Base-by-base conservation (phyloP, 345 rosid species). In the Trapa incisa region DNA sequence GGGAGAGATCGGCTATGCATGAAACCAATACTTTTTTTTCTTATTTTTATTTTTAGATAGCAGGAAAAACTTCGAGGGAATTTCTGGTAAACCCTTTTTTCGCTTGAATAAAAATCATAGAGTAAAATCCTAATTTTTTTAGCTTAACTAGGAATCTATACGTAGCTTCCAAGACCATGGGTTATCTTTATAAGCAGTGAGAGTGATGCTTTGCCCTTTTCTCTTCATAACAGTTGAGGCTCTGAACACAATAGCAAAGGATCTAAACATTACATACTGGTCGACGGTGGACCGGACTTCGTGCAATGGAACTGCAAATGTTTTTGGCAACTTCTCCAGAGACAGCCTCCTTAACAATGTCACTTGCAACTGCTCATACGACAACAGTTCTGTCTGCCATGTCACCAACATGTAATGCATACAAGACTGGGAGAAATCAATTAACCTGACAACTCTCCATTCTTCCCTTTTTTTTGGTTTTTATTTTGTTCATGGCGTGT, bases 281-380 rank as follows among this genome's bases (percentile, higher is more conserved):
- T 37, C 52, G 13, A 65, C n/a, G 12, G 52, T 65, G 67, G 22
- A 52, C 33, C 50, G 10, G 52, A 41, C 37, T 42, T 43, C 67
- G 67, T 65, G 67, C 50, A 43, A 13, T 65, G 52, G 37, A 65
- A 65, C 52, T 33, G 36, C 38, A 17, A 37, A 37, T 17, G 36
- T 4, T n/a, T 65, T 65, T 43, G n/a, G 11, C 16, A 65, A 22
- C 17, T 2, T 32, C 33, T 8, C 2, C 50, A 5, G 15, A 5
- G 0, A 8, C 37, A 9, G 22, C 37, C 9, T 65, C 29, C 52
- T 65, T 47, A 65, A 65, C 67, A 65, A 65, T 29, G 67, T 65
- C 67, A 65, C 67, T 10, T 65, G 67, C 52, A 33, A 43, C 36
- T 65, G 67, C 67, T 41, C 67, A 13, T 65, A n/a, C 67, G 22